phyloP scores from a whole-genome alignment of 805 yeast genomes.

The Isabelozyma heimii region DNA sequence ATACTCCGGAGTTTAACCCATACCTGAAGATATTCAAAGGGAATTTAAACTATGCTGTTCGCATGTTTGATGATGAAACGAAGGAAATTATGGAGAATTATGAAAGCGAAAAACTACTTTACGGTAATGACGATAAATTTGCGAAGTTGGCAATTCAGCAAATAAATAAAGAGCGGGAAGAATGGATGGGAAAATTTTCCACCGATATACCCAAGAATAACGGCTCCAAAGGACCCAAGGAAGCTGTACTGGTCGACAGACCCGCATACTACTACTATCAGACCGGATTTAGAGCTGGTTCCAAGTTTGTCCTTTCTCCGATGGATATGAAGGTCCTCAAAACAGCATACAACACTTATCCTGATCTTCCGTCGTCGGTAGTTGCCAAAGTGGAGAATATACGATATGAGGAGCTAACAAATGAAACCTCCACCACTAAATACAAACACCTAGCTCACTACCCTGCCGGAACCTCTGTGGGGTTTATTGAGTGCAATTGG shows the following conservation, averaged over 20 bases:
- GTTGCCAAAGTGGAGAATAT: slow-evolving; percentile 67
- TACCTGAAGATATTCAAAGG: slow-evolving; percentile 74
- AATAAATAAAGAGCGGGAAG: slow-evolving; percentile 47
- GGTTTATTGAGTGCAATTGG: slow-evolving; percentile 88
- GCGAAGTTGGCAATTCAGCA: slow-evolving; percentile 53
- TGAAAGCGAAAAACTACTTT: slow-evolving; percentile 57
- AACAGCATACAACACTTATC: slow-evolving; percentile 58
- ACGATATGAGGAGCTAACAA: slow-evolving; percentile 59
- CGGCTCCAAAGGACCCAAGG: not conserved
- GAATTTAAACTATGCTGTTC: slow-evolving; percentile 48
- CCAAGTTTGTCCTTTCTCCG: slow-evolving; percentile 69
- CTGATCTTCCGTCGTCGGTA: slow-evolving; percentile 65
- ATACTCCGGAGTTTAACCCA: slow-evolving; percentile 24
- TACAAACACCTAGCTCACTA: slow-evolving; percentile 76
- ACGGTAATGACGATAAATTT: slow-evolving; percentile 57
- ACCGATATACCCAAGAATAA: not conserved
- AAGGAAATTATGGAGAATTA: slow-evolving; percentile 46
- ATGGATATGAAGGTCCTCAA: slow-evolving; percentile 76
- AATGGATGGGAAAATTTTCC: slow-evolving; percentile 31
- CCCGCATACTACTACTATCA: slow-evolving; percentile 71
- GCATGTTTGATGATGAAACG: slow-evolving; percentile 61
- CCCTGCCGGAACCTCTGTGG: slow-evolving; percentile 82
- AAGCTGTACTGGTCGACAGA: not conserved
- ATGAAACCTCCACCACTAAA: slow-evolving; percentile 55
- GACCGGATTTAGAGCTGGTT: slow-evolving; percentile 61